These are phyloP conservation scores for Cordyceps cateniannulata DNA, from an alignment of 2,329 filamentous ascomycete species.

Conservation along the genomic window DNA sequence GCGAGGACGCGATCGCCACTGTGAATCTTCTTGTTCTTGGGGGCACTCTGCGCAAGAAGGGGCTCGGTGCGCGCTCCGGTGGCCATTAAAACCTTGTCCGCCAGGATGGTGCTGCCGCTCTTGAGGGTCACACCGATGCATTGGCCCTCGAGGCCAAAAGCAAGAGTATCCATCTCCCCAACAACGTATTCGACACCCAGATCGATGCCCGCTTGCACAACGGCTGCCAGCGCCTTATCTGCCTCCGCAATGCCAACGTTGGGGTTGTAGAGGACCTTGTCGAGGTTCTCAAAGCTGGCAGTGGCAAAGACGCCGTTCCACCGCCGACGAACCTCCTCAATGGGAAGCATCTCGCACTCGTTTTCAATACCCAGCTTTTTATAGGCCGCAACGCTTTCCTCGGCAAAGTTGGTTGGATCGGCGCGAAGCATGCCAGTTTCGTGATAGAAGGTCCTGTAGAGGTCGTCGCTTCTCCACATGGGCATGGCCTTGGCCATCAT, in stretches of 20 bases:
- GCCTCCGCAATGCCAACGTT: constrained; percentile 54
- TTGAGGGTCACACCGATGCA: constrained; percentile 44
- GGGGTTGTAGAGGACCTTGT: constrained; percentile 50
- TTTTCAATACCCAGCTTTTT: constrained; percentile 33
- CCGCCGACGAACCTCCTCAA: constrained; percentile 46
- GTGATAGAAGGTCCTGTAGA: constrained; percentile 50
- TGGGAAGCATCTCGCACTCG: constrained; percentile 32
- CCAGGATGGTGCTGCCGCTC: constrained; percentile 39
- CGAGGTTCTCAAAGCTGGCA: constrained; percentile 48
- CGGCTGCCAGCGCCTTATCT: constrained; percentile 47
- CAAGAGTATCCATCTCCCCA: constrained; percentile 40
- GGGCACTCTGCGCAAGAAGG: constrained; percentile 45
- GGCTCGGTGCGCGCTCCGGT: constrained; percentile 52
- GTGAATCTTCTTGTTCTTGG: constrained; percentile 43
- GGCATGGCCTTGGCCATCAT: constrained; percentile 35
- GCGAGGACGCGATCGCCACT: constrained; percentile 48
- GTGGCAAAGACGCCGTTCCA: constrained; percentile 53
- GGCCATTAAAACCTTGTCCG: constrained; percentile 47
- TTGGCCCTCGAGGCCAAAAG: constrained; percentile 38
- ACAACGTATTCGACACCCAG: constrained; percentile 50
- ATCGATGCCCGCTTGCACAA: constrained; percentile 45
- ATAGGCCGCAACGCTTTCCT: constrained; percentile 35
- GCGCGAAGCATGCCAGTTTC: constrained; percentile 48
- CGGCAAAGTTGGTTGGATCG: constrained; percentile 36
- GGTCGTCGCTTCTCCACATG: constrained; percentile 34